Evolutionary conservation across 1,139 yeast species (phyloP), one percentile per base, ranked within the genome.

Genomic region (Yamadazyma songkhlaensis): DNA sequence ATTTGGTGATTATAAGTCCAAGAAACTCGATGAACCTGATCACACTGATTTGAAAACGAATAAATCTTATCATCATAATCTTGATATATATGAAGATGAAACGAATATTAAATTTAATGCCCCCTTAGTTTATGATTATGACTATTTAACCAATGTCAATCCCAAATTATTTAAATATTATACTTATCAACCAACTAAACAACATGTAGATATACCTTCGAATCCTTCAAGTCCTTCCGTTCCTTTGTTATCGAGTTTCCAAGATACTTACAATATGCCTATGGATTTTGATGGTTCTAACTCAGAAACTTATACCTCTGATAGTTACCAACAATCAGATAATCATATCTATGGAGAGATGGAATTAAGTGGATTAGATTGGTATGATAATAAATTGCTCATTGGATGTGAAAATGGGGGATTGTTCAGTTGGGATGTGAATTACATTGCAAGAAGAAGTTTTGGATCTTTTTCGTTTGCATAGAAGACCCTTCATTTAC

Each of bases 331-430:
- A 43, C 62, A 55, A 40, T 46, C 56, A 9, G 59, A 59, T 22
- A 66, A 62, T 40, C 72, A 67, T 43, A 56, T 66, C n/a, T 61
- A 67, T 37, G 77, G 77, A 9, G 77, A 71, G 49, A 67, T 70
- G 72, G 72, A 69, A 41, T 50, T 71, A 26, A 54, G 64, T 20
- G 77, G 77, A 2, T 46, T 71, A 22, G 74, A 67, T 41, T 68
- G 73, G 64, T 48, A 46, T 32, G 67, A 60, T 24, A 54, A 58
- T 32, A 62, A 62, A 40, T 53, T 71, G 29, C 51, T 61, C 20
- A 61, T 71, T 40, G 75, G 74, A 2, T 62, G 73, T 45, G 71
- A 69, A 42, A 66, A 63, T 38, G 74, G 72, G 4, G 77, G 76
- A 0, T 43, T 70, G n/a, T 45, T 69, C 34, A 50, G 57, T 35